Evolutionary conservation across 1,284 basidiomycete genomes (phyloP).

Genomic region (Fomitopsis schrenkii): DNA sequence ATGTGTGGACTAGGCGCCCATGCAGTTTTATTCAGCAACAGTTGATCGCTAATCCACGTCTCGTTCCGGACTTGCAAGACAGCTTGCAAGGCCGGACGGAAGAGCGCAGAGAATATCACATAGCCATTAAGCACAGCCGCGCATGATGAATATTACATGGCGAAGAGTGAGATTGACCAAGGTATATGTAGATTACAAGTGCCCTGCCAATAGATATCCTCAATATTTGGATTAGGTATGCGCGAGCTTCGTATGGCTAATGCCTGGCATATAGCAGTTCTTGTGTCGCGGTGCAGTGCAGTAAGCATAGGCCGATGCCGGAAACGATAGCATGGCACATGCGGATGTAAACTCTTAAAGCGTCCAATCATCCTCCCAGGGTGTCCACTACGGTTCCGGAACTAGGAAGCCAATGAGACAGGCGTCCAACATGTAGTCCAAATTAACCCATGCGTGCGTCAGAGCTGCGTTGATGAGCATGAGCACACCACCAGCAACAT

Average conservation of each 20-base stretch:
- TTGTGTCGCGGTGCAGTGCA: neutral
- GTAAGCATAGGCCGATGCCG: neutral
- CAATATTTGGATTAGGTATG: neutral
- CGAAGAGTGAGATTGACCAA: too few species aligned
- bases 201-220: neutral
- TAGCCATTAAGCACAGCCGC: too few species aligned
- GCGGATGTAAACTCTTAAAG: neutral
- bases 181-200: too few species aligned
- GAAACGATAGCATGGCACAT: neutral
- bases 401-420: conserved; percentile 90
- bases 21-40: neutral
- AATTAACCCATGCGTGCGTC: conserved; percentile 87
- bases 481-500: neutral
- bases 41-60: neutral
- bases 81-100: too few species aligned
- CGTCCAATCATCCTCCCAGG: neutral
- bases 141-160: too few species aligned
- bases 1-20: neutral
- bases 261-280: neutral
- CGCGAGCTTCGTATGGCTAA: neutral
- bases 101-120: too few species aligned
- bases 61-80: neutral
- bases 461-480: conserved; percentile 18
- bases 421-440: conserved; percentile 89
- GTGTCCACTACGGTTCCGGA: conserved; percentile 33